These are phyloP conservation scores for Sordariomycetes sp. DNA, from an alignment of 2,329 filamentous ascomycete genomes.

Conservation along the genomic window DNA sequence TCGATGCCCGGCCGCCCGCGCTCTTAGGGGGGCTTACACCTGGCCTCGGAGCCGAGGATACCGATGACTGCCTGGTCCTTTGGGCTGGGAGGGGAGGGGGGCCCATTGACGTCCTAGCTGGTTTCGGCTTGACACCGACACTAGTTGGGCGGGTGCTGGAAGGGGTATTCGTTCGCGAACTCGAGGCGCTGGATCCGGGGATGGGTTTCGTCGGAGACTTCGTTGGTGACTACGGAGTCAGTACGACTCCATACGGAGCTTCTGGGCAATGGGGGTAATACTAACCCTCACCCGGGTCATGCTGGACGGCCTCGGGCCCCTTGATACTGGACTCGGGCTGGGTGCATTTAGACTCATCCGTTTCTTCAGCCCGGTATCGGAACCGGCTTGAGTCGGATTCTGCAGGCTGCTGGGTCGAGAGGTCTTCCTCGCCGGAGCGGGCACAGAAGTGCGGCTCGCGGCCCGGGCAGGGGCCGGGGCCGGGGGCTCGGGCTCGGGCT, in stretches of 20 bases:
- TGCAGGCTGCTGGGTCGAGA: conserved; percentile 38
- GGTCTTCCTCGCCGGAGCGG: conserved; percentile 24
- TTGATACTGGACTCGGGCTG: conserved; percentile 61
- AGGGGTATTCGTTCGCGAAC: conserved; percentile 55
- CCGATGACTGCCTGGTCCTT: conserved; percentile 30
- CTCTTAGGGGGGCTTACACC: conserved; percentile 2
- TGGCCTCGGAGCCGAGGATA: conserved; percentile 3
- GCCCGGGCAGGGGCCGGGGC: conserved; percentile 23
- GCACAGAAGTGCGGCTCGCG: conserved; percentile 6
- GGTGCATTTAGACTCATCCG: conserved; percentile 61
- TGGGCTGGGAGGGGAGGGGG: conserved; percentile 44
- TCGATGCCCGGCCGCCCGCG: conserved; percentile 8
- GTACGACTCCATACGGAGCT: background rate
- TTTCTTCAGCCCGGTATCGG: conserved; percentile 44
- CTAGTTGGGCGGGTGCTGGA: conserved; percentile 39
- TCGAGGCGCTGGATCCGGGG: conserved; percentile 43
- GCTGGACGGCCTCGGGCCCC: conserved; percentile 42
- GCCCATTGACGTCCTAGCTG: conserved; percentile 56
- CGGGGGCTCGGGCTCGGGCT: conserved; percentile 25
- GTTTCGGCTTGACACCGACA: conserved; percentile 38
- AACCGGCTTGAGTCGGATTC: conserved; percentile 21
- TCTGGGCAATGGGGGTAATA: background rate
- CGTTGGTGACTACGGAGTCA: conserved; percentile 50
- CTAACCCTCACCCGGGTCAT: conserved; percentile 38
- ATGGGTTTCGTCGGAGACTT: conserved; percentile 74